phyloP scores from a whole-genome alignment of 2,329 filamentous ascomycete species.

The Microcyclosporella mali region DNA sequence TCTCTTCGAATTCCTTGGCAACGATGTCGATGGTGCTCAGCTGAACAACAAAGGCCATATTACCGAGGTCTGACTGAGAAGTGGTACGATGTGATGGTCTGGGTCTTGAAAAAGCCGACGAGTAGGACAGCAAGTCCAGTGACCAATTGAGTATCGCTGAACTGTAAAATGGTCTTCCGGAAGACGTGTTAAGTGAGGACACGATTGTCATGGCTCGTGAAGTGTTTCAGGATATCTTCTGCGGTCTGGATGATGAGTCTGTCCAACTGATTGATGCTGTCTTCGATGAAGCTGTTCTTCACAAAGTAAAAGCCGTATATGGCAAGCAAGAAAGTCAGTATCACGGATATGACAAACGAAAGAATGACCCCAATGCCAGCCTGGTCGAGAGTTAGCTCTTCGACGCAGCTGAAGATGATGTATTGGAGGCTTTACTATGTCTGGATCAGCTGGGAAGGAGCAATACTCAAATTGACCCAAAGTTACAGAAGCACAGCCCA shows the following conservation, averaged over 20 bases:
- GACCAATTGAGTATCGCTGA: background rate
- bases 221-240: background rate
- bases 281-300: background rate
- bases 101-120: background rate
- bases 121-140: background rate
- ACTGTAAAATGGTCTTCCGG: background rate
- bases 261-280: background rate
- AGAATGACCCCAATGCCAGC: background rate
- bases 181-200: background rate
- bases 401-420: background rate
- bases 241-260: no score
- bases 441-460: background rate
- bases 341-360: background rate
- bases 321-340: background rate
- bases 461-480: background rate
- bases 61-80: background rate
- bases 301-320: background rate
- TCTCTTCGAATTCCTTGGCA: background rate
- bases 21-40: background rate
- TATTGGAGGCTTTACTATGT: background rate
- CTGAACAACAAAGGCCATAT: background rate
- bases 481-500: background rate
- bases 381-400: background rate
- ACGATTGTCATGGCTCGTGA: background rate
- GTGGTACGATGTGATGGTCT: background rate